Evolutionary conservation across 2,329 filamentous ascomycete genomes (phyloP), one percentile per base, ranked within the genome.

Genomic region (Trichoderma brevicompactum): DNA sequence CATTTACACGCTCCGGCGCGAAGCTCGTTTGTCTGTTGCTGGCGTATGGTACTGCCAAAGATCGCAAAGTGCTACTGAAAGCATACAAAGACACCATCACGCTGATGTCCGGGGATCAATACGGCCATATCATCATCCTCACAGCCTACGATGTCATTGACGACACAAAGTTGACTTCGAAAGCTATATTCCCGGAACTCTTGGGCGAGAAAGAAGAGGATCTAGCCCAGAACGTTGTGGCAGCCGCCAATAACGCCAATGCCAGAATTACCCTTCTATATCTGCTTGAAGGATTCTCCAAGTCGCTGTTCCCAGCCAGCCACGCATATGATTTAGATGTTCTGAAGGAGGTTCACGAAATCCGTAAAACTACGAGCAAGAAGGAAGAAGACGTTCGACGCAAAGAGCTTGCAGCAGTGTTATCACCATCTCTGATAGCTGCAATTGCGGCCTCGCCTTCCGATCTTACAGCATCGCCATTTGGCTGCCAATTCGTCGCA

Each of bases 61-160:
- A 98, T 78, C 89, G 95, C 72, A 96, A 97, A 79, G 84, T 91
- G 66, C 88, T 99, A 65, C 81, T 98, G 58, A 92, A 90, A 78
- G 89, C 89, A 59, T 97, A 92, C 86, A 96, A 96, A 76, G 93
- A 96, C 70, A 95, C 90, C 10, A 87, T 96, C 69, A 89, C 94
- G 74, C 81, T 91, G 69, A 92, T 99, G 87, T 92, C 93, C 2
- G 88, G 87, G 54, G 94, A 99, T 74, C 77, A 83, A 7, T 79
- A 94, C 72, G 95, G 88, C 1, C 92, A 97, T 74, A 83, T 89
- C 68, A 85, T 98, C 62, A 86, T 99, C 40, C 83, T 98, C 64
- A 85, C 93, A 1, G 92, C 92, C 1, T 93, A 94, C 75, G 95
- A 98, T 72, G 89, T 97, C 55, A 88, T 97, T 55, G 95, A 99